phyloP scores from a whole-genome alignment of 75 land plant genomes.

The Selaginella tamariscina region DNA sequence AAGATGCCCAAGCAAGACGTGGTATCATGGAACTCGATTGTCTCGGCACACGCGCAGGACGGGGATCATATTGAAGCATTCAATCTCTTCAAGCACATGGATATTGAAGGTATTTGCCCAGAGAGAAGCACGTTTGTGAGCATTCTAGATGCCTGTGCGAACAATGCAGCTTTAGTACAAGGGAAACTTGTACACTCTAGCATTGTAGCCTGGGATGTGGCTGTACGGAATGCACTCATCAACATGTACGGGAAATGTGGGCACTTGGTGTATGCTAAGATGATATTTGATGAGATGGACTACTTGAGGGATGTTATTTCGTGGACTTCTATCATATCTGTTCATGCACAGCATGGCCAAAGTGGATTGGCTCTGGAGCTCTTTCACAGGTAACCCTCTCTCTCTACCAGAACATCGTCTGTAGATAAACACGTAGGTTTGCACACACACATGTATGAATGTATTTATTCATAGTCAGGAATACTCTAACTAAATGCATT shows the following conservation, averaged over 20 bases:
- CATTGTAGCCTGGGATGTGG: not conserved
- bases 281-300: not conserved
- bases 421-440: too few relatives aligned
- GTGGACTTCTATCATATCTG: constrained; percentile 2
- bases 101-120: not conserved
- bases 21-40: constrained; percentile 1
- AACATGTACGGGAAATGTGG: constrained; percentile 13
- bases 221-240: not conserved
- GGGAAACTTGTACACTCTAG: not conserved
- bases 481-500: too few relatives aligned
- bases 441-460: too few relatives aligned
- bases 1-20: not conserved
- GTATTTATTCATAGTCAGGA: too few relatives aligned
- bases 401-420: too few relatives aligned
- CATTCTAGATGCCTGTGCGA: constrained; percentile 6
- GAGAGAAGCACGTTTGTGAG: not conserved
- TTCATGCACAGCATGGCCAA: constrained; percentile 1
- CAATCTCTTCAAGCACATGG: constrained; percentile 3
- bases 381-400: too few relatives aligned
- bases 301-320: not conserved
- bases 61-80: not conserved
- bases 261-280: not conserved
- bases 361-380: not conserved
- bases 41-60: not conserved
- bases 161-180: not conserved